Evolutionary conservation across 2,329 filamentous ascomycete genomes (phyloP).

Genomic region (Clarireedia paspali): DNA sequence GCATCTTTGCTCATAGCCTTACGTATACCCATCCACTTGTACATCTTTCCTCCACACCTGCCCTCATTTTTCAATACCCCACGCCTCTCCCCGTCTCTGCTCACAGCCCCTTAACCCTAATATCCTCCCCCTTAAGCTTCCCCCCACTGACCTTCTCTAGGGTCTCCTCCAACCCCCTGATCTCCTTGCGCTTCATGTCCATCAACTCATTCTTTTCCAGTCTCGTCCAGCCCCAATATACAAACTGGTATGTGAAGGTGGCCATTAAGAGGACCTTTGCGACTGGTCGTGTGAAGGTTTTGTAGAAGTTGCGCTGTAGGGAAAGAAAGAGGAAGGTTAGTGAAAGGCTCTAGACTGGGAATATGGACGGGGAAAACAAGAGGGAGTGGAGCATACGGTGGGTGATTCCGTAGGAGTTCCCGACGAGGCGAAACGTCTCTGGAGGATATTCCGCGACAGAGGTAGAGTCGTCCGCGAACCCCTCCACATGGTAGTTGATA

Average conservation of each 20-base stretch:
- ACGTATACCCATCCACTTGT: too few relatives aligned
- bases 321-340: not conserved
- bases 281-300: slow-evolving; percentile 64
- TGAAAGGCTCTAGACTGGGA: not conserved
- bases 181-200: slow-evolving; percentile 36
- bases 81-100: too few relatives aligned
- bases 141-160: slow-evolving; percentile 4
- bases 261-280: slow-evolving; percentile 68
- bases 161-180: slow-evolving; percentile 5
- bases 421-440: slow-evolving; percentile 2
- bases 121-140: slow-evolving; percentile 4
- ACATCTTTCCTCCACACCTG: too few relatives aligned
- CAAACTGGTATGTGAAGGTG: slow-evolving; percentile 70
- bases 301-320: slow-evolving; percentile 59
- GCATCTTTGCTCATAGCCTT: too few relatives aligned
- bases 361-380: not conserved
- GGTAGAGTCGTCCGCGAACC: not conserved
- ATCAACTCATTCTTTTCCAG: slow-evolving; percentile 65
- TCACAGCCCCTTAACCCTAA: slow-evolving; percentile 5
- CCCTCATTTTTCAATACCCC: too few relatives aligned
- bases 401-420: slow-evolving; percentile 1
- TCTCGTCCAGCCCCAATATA: slow-evolving; percentile 68
- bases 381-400: not conserved
- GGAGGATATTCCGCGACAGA: not conserved
- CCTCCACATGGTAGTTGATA: not conserved